These are phyloP conservation scores for Pyrus bretschneideri DNA, from an alignment of 306 rosid species.

Conservation along the genomic window DNA sequence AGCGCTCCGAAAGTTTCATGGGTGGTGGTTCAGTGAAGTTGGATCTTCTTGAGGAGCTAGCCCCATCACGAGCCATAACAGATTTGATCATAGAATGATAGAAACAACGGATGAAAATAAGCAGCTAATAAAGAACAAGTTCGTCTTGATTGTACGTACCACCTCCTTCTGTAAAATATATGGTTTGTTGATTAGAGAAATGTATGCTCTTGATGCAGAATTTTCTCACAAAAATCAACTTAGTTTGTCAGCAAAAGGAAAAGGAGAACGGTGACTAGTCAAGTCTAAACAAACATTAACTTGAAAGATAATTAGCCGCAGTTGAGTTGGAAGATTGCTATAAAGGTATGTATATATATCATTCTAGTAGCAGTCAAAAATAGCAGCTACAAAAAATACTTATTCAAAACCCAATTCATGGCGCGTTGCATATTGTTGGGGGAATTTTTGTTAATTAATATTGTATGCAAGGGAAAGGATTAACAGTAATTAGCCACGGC, in stretches of 20 bases:
- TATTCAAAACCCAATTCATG: too few relatives aligned
- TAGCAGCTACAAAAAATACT: too few relatives aligned
- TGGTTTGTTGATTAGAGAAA: neutral
- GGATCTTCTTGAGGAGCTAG: neutral
- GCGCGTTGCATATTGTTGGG: too few relatives aligned
- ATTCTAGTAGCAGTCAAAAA: neutral
- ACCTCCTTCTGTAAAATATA: too few relatives aligned
- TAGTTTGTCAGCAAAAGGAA: neutral
- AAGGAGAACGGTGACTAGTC: neutral
- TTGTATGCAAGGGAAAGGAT: too few relatives aligned
- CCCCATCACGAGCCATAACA: neutral
- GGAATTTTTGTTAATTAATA: too few relatives aligned
- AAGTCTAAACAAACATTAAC: neutral
- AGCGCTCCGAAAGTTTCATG: neutral
- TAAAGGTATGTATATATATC: too few relatives aligned
- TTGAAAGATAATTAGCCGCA: neutral
- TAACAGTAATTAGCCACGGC: too few relatives aligned
- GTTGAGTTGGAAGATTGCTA: too few relatives aligned
- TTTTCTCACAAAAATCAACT: neutral
- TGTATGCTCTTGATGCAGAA: too few relatives aligned
- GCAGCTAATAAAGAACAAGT: neutral
- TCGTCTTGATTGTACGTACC: too few relatives aligned
- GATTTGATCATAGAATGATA: neutral
- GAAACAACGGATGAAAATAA: neutral
- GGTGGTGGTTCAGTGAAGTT: neutral